Evolutionary conservation across 2,329 filamentous ascomycete species (phyloP), one percentile per base, ranked within the genome.

Genomic region (Dichotomopilus funicola): DNA sequence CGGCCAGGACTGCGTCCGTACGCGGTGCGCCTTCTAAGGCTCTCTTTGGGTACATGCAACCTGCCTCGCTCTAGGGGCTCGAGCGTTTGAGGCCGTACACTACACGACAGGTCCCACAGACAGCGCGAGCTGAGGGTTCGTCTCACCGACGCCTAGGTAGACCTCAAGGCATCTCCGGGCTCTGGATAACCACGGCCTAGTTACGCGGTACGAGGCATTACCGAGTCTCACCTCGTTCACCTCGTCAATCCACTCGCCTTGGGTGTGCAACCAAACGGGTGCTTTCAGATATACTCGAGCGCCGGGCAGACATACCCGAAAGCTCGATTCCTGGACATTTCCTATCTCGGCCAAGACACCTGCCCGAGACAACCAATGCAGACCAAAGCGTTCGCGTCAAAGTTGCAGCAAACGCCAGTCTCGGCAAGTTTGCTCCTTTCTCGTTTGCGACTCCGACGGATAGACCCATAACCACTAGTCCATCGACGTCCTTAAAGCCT

Each of bases 51-150:
- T 35, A 4, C 49, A 55, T 49, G 49, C 34, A 11, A 43, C 37
- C 49, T 49, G 51, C 31, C 53, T 51, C 46, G 49, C 34, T 49
- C 12, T 33, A 27, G 27, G 33, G 45, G 34, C 35, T 46, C 34
- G n/a, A 42, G 45, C 11, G 40, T 38, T 47, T 50, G 54, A 44
- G 43, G 43, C 49, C 36, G 46, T 51, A 55, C 36, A 33, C 11
- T 47, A 13, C 38, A 49, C 35, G 12, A 13, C 31, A 33, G 12
- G 12, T 12, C 44, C 35, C 10, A 38, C 41, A 52, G 10, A 31
- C 19, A 27, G 53, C 48, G 33, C 52, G 48, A 60, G 58, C 57
- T 58, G 56, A 59, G 58, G 46, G 52, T 49, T 50, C 56, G 59
- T 61, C 56, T 53, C 31, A 54, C 54, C 51, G 33, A 31, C 36